Evolutionary conservation across 192 early-diverging fungal species (phyloP).

Genomic region (Pilaira anomala): DNA sequence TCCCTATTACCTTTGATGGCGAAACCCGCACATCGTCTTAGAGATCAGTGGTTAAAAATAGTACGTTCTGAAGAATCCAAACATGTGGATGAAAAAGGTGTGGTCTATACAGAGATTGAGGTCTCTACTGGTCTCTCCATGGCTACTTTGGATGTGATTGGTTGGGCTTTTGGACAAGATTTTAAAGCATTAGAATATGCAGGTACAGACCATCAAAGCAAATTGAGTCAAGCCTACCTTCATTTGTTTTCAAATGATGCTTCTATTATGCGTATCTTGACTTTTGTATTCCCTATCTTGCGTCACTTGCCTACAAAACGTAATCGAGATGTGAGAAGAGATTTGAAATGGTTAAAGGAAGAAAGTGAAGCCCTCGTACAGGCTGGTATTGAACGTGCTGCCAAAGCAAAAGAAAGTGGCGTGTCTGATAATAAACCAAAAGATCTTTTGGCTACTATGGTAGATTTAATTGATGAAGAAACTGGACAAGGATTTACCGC

Average conservation of each 20-base stretch:
- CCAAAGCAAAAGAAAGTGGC: conserved; percentile 1
- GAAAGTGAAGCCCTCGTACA: conserved; percentile 38
- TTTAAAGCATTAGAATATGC: conserved; percentile 34
- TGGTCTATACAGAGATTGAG: conserved; percentile 28
- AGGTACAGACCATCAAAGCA: conserved; percentile 30
- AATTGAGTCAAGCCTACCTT: conserved; percentile 45
- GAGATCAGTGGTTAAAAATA: conserved; percentile 36
- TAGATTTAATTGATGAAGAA: conserved; percentile 42
- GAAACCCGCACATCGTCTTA: conserved; percentile 24
- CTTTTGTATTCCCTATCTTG: conserved; percentile 31
- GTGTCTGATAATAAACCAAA: conserved; percentile 12
- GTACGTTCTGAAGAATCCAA: conserved; percentile 21
- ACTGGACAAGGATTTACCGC: conserved; percentile 39
- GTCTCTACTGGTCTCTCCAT: conserved; percentile 37
- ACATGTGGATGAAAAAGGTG: background rate
- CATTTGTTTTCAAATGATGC: conserved; percentile 29
- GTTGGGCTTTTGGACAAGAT: conserved; percentile 44
- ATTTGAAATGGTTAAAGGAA: conserved; percentile 31
- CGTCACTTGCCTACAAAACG: conserved; percentile 30
- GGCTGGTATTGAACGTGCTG: conserved; percentile 29
- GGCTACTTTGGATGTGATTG: conserved; percentile 49
- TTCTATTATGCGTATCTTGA: conserved; percentile 19
- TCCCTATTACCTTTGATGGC: conserved; percentile 44
- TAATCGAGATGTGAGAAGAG: conserved; percentile 2
- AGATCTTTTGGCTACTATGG: conserved; percentile 46